These are phyloP conservation scores for Ambrosia hybrid DNA, from an alignment of 140 eudicot genomes.

Conservation along the genomic window DNA sequence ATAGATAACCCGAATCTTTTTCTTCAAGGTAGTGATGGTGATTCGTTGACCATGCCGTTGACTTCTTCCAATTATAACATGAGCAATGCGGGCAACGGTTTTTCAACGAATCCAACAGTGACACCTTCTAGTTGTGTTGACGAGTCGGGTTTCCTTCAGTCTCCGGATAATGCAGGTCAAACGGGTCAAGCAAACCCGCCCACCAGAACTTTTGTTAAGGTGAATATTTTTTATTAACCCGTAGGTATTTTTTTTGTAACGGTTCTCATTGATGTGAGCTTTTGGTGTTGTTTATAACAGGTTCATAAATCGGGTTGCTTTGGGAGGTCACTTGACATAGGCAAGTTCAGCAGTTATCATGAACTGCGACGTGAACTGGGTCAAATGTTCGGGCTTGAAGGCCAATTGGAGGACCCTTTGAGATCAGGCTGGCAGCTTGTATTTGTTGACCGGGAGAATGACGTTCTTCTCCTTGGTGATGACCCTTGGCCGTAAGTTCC, in stretches of 20 bases:
- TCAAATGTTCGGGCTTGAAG: constrained; percentile 92
- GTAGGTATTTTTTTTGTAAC: not conserved
- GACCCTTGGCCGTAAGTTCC: constrained; percentile 99
- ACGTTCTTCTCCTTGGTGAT: constrained; percentile 98
- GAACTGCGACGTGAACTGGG: constrained; percentile 94
- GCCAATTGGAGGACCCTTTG: constrained; percentile 93
- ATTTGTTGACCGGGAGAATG: constrained; percentile 99
- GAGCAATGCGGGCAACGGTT: constrained; percentile 46
- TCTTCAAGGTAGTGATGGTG: constrained; percentile 52
- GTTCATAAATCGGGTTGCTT: constrained; percentile 87
- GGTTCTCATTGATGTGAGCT: not conserved
- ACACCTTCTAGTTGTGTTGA: constrained; percentile 72
- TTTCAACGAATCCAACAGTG: constrained; percentile 54
- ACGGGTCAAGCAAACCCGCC: constrained; percentile 49
- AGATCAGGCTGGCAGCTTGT: constrained; percentile 99
- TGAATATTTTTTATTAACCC: constrained; percentile 14
- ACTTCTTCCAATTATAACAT: constrained; percentile 43
- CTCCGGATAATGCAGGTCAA: constrained; percentile 68
- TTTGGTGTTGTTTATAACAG: constrained; percentile 40
- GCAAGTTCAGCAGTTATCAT: constrained; percentile 88
- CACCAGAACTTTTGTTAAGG: constrained; percentile 81
- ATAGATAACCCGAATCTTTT: constrained; percentile 53
- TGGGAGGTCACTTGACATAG: constrained; percentile 92
- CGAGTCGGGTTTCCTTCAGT: constrained; percentile 73
- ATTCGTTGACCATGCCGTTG: constrained; percentile 53